Evolutionary conservation across 2,329 filamentous ascomycete genomes (phyloP).

Genomic region (Colletotrichum liriopes): DNA sequence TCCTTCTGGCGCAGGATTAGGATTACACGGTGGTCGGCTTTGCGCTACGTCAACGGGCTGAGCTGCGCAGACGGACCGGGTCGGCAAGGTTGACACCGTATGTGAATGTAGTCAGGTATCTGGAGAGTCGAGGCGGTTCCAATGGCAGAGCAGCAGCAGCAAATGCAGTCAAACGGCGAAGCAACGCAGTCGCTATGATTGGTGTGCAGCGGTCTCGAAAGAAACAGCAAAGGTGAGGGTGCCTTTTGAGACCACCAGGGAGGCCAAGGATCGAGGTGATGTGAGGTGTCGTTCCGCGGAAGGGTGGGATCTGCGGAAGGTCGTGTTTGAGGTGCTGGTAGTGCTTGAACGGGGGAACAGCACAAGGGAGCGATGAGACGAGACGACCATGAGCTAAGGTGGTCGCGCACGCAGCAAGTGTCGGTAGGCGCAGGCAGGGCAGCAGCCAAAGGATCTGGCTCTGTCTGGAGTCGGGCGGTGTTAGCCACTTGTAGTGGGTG

Average conservation of each 20-base stretch:
- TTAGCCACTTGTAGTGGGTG: background rate
- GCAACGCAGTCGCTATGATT: conserved; percentile 43
- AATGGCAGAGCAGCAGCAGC: background rate
- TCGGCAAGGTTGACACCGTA: background rate
- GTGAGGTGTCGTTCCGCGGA: conserved; percentile 32
- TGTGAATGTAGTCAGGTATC: background rate
- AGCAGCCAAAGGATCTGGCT: background rate
- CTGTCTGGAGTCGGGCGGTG: background rate
- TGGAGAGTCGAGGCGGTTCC: background rate
- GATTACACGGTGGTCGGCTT: conserved; percentile 40
- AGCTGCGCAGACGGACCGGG: conserved; percentile 15
- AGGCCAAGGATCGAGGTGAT: conserved; percentile 31
- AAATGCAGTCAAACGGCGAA: conserved; percentile 24
- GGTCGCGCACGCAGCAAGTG: conserved; percentile 12
- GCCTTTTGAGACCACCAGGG: conserved; percentile 17
- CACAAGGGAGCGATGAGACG: conserved; percentile 35
- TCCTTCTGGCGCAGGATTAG: conserved; percentile 47
- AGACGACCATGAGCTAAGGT: conserved; percentile 21
- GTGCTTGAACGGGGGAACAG: conserved; percentile 33
- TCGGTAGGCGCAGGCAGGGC: conserved; percentile 10
- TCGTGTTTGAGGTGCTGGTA: conserved; percentile 42
- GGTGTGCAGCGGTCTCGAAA: conserved; percentile 29
- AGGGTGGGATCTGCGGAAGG: conserved; percentile 42
- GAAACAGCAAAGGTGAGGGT: conserved; percentile 2
- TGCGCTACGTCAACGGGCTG: conserved; percentile 41